These are phyloP conservation scores for Fraxinus cuspidata DNA, from an alignment of 257 asterid genomes.

Conservation along the genomic window DNA sequence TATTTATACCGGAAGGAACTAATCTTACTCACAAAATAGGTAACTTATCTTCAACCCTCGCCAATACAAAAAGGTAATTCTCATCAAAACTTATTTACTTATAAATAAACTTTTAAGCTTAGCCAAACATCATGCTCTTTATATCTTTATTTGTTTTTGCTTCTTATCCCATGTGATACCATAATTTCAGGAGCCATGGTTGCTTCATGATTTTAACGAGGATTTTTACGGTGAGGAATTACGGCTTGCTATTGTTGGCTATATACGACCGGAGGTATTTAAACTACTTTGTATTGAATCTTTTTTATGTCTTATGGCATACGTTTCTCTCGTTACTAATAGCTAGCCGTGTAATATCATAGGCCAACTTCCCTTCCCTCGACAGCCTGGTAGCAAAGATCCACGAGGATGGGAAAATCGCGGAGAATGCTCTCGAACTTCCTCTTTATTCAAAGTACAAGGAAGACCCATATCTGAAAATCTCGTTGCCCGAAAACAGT, in stretches of 20 bases:
- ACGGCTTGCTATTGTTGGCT: conserved; percentile 78
- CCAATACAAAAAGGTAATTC: neutral
- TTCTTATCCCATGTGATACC: conserved; percentile 1
- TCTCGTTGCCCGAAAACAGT: neutral
- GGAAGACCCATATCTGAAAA: conserved; percentile 58
- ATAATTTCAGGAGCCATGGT: conserved; percentile 85
- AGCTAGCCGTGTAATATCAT: conserved; percentile 9
- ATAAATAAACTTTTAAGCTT: neutral
- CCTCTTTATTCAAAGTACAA: conserved; percentile 57
- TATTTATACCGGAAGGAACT: neutral
- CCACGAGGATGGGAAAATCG: conserved; percentile 64
- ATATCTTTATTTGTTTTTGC: neutral
- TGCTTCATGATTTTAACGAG: conserved; percentile 84
- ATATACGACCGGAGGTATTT: conserved; percentile 85
- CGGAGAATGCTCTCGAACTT: conserved; percentile 80
- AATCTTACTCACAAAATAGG: neutral
- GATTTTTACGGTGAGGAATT: conserved; percentile 89
- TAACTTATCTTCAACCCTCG: neutral
- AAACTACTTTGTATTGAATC: neutral
- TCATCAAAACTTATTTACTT: neutral
- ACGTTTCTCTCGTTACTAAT: neutral
- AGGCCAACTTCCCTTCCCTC: conserved; percentile 78
- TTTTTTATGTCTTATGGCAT: neutral
- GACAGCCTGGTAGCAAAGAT: conserved; percentile 77
- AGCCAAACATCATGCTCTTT: neutral